A percentile compares a stretch with the other conserved stretches of the same genome.
These are phyloP conservation scores for Coemansia sp. DNA, from an alignment of 192 early-diverging fungal species.

Conservation along the genomic window DNA sequence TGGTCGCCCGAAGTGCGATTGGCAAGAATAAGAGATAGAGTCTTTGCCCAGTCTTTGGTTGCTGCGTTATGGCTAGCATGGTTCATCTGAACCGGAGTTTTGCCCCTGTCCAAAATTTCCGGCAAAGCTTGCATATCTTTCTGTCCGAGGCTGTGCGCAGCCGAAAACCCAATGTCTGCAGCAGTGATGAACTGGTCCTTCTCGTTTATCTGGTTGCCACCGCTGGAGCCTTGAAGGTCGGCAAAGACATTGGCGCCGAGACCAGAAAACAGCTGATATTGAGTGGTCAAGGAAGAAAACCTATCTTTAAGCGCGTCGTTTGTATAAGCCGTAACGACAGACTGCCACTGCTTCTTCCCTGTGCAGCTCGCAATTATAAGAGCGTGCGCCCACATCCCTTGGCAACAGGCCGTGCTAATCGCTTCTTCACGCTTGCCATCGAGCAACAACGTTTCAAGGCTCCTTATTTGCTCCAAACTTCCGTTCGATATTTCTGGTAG, in stretches of 20 bases:
- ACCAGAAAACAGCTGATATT: constrained; percentile 71
- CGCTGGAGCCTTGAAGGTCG: neutral
- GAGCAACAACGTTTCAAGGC: constrained; percentile 40
- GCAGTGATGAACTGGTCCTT: constrained; percentile 32
- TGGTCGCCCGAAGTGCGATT: constrained; percentile 79
- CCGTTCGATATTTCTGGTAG: constrained; percentile 22
- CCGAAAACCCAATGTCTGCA: constrained; percentile 15
- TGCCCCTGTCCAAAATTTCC: neutral
- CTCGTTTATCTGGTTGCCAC: neutral
- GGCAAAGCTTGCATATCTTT: neutral
- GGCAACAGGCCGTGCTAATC: constrained; percentile 47
- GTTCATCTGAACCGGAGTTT: neutral
- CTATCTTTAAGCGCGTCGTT: constrained; percentile 53
- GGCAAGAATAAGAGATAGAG: constrained; percentile 74
- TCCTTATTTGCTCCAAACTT: constrained; percentile 19
- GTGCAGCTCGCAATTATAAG: constrained; percentile 87
- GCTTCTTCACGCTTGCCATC: constrained; percentile 48
- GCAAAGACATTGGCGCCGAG: constrained; percentile 54
- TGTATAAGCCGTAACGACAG: constrained; percentile 73
- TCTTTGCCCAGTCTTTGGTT: constrained; percentile 67
- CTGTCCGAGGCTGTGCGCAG: neutral
- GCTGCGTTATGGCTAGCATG: neutral
- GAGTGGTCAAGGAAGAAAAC: constrained; percentile 55
- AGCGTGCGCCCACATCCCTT: constrained; percentile 83
- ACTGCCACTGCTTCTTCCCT: constrained; percentile 78